Evolutionary conservation across 2,329 filamentous ascomycete genomes (phyloP), one percentile per base, ranked within the genome.

Genomic region (Nigrospora sphaerica): DNA sequence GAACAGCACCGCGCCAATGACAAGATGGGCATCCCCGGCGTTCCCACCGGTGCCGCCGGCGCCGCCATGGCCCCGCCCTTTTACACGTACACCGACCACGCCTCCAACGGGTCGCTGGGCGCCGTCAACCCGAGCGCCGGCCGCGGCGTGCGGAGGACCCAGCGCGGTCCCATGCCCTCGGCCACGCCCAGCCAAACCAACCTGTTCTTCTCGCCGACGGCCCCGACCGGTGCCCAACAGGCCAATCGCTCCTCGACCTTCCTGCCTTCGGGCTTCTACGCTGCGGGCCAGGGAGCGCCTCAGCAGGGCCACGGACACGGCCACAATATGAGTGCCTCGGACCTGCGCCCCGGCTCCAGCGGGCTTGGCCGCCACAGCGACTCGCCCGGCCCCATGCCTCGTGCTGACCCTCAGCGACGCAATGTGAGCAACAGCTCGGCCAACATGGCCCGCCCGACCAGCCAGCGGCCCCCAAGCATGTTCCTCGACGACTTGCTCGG

Each of bases 161-260:
- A 66, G 47, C 75, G 78, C 41, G 75, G 71, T 1, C 73, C 75
- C 3, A 66, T 70, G 31, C 74, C 74, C 2, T 78, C 78, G 11
- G 69, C 69, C 43, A 80, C 77, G 23, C 80, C 74, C 12, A 86
- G 79, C 59, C 72, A 77, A 56, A 81, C 81, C 34, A 88, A 85
- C 51, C 75, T 97, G 14, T 98, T 98, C 78, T 98, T 95, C 73
- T 95, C 90, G 9, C 93, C 93, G 0, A 97, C 93, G 0, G 91
- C 91, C 2, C 81, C 79, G 35, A 72, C 74, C 47, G 71, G 75
- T 43, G 67, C 74, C 43, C 68, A 70, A 50, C 68, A 74, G 35
- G 69, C 68, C 39, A 80, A 80, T 55, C 84, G 91, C 45, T 81
- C 79, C 49, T 95, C 88, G 1, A 74, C 75, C n/a, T 95, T 92